Evolutionary conservation across 345 rosid genomes (phyloP).

Genomic region (Durio zibethinus): DNA sequence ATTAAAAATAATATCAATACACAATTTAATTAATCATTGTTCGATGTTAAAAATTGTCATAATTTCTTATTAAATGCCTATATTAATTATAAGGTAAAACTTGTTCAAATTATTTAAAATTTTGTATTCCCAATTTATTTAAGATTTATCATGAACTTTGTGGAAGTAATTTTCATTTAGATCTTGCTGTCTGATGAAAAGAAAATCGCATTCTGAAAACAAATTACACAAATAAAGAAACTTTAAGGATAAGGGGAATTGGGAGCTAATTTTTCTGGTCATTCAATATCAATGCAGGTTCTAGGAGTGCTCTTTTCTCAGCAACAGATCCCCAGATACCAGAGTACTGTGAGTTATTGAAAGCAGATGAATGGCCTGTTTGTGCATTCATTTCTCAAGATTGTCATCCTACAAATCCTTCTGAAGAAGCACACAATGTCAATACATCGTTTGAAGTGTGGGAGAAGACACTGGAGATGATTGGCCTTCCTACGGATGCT

Average conservation of each 20-base stretch:
- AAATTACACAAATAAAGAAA: background rate
- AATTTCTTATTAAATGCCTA: background rate
- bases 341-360: constrained; percentile 77
- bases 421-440: constrained; percentile 82
- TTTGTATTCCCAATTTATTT: background rate
- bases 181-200: background rate
- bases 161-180: background rate
- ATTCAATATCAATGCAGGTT: constrained; percentile 39
- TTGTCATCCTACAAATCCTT: constrained; percentile 87
- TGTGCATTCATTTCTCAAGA: constrained; percentile 93
- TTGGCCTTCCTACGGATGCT: constrained; percentile 77
- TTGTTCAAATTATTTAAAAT: background rate
- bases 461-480: constrained; percentile 86
- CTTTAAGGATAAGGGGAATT: background rate
- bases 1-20: background rate
- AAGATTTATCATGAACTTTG: background rate
- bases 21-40: background rate
- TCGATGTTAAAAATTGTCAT: background rate
- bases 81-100: background rate
- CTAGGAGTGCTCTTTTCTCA: constrained; percentile 83
- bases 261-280: constrained; percentile 1
- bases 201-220: background rate
- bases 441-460: constrained; percentile 67
- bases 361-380: constrained; percentile 85
- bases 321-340: constrained; percentile 95